Conservation (phyloP, 2,329 filamentous ascomycete genomes). For the Stagonosporopsis rhizophila region DNA sequence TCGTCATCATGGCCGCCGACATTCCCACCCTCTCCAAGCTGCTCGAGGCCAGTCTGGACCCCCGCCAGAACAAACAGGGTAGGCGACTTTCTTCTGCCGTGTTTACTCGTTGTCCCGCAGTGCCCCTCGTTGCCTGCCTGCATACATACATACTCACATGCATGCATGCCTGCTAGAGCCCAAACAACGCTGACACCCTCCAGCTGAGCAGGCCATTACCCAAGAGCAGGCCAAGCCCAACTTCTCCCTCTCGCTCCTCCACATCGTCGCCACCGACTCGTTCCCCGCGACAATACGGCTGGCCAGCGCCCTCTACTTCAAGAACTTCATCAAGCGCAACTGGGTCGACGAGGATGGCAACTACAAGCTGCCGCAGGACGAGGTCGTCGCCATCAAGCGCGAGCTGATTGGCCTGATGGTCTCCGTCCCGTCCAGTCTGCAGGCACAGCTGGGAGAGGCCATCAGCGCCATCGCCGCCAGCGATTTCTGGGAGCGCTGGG, state of each 20-base stretch:
- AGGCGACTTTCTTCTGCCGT: constrained; percentile 40
- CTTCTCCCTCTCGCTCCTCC: constrained; percentile 85
- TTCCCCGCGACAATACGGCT: constrained; percentile 81
- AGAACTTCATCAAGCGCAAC: constrained; percentile 95
- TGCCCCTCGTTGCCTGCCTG: constrained; percentile 7
- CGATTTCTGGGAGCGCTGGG: constrained; percentile 95
- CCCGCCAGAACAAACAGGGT: constrained; percentile 89
- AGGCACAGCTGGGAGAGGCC: constrained; percentile 92
- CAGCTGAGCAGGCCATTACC: constrained; percentile 83
- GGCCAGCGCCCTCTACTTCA: constrained; percentile 91
- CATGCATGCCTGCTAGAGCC: too few species aligned
- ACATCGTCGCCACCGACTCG: constrained; percentile 81
- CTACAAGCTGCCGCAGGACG: constrained; percentile 83
- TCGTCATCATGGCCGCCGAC: constrained; percentile 64
- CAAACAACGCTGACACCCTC: constrained; percentile 9
- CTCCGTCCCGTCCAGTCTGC: constrained; percentile 82
- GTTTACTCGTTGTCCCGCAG: constrained; percentile 19
- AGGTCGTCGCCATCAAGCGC: constrained; percentile 89
- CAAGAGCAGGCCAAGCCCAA: constrained; percentile 81
- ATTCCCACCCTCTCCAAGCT: constrained; percentile 76
- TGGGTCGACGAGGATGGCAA: constrained; percentile 95
- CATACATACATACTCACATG: background rate
- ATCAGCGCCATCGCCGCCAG: constrained; percentile 98
- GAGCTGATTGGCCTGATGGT: constrained; percentile 98
- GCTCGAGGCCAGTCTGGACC: constrained; percentile 89